Evolutionary conservation across 306 rosid genomes (phyloP), one percentile per base, ranked within the genome.

Genomic region (Styphnolobium japonicum): DNA sequence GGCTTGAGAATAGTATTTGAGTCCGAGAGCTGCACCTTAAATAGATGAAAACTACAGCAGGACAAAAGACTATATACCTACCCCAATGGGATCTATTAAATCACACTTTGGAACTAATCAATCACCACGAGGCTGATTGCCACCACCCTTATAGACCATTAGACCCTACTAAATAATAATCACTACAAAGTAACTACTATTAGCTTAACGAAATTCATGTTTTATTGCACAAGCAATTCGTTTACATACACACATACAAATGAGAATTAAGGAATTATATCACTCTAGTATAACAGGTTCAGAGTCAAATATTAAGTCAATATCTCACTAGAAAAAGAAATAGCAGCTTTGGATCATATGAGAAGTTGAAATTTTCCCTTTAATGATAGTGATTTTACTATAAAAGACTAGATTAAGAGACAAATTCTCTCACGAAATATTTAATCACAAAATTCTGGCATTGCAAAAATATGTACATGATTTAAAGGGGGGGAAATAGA

Each of bases 361-460:
- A 67, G 33, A 53, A 40, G 55, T 34, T 43, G 40, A 36, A 31
- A 40, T 46, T 46, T 58, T 75, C 39, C 49, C 27, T 65, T 80
- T 10, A 39, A 40, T 33, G 67, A 40, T 43, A 25, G 33, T 0
- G 45, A 72, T 56, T 71, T 64, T 22, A 64, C 19, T 0, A 64
- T 45, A 12, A 57, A 64, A 55, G 71, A 33, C 66, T 25, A 39
- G 58, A 43, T 65, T 27, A n/a, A 69, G 27, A 73, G 46, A 68
- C 34, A 25, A 18, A 52, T 39, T 62, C 57, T 37, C 21, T 49
- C 19, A 72, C 23, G 14, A 18, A 63, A 53, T 21, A 53, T 52
- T 62, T 10, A 40, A 82, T 71, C 69, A 66, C 25, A 42, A 56
- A 71, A 53, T 40, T 51, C 63, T 10, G 55, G 80, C 71, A 46